Percentiles rank a stretch among this genome's conserved stretches.
phyloP scores from a whole-genome alignment of 2,329 filamentous ascomycete genomes.

The Fusarium equiseti region DNA sequence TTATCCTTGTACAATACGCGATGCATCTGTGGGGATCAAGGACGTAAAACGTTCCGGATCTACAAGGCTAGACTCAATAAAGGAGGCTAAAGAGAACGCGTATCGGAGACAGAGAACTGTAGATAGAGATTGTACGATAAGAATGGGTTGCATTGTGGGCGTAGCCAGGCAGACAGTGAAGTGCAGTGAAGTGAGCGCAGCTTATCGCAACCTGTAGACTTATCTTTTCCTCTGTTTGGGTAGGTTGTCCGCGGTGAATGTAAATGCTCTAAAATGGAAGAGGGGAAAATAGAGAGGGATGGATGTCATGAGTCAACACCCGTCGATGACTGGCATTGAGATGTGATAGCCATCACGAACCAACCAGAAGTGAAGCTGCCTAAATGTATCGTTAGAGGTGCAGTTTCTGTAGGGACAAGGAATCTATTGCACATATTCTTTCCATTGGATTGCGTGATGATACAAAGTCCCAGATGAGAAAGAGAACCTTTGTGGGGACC shows the following conservation, averaged over 20 bases:
- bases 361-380: constrained; percentile 25
- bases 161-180: constrained; percentile 9
- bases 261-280: constrained; percentile 11
- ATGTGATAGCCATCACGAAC: constrained; percentile 27
- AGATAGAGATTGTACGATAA: constrained; percentile 9
- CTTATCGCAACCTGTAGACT: constrained; percentile 26
- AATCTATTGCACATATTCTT: constrained; percentile 10
- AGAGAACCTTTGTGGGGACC: constrained; percentile 31
- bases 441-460: constrained; percentile 16
- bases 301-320: constrained; percentile 36
- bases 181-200: constrained; percentile 8
- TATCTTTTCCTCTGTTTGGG: constrained; percentile 18
- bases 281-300: constrained; percentile 11
- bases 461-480: constrained; percentile 6
- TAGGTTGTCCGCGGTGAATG: background rate
- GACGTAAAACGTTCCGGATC: constrained; percentile 27
- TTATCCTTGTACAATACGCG: constrained; percentile 4
- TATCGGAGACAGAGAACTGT: constrained; percentile 6
- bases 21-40: constrained; percentile 27
- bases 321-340: constrained; percentile 24
- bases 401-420: background rate
- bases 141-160: constrained; percentile 11
- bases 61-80: constrained; percentile 32
- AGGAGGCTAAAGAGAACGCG: constrained; percentile 22
- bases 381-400: background rate